Base-by-base conservation (phyloP, 2,329 filamentous ascomycete species). In the Arthrinium phaeospermum region DNA sequence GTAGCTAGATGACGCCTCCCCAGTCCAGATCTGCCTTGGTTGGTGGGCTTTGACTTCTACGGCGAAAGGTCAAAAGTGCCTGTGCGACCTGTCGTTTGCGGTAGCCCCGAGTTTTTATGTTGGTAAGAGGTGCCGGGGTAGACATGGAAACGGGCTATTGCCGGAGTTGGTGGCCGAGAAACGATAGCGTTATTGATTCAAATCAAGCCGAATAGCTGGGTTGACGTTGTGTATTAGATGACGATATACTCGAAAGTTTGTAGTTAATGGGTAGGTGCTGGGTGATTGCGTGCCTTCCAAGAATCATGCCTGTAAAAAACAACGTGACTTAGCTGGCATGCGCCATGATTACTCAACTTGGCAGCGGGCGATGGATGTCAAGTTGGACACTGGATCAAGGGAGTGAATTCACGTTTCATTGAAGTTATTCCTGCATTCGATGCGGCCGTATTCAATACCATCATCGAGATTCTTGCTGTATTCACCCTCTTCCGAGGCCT, bases 1-100 rank as follows among this genome's bases (percentile, higher is more conserved):
- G 80, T 94, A 94, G 0, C 87, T 90, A 44, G n/a, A 68, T 30
- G 67, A 74, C 22, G 76, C 73, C 10, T 79, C 69, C 5, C 88
- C 79, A 19, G 77, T 78, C 64, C 82, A 80, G 76, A 85, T 87
- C 57, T 79, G 78, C 14, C 76, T 75, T 4, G 49, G 24, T 6
- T 27, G 49, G 6, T 4, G 24, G 10, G 24, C 12, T 24, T 30
- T 8, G 51, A 8, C 51, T 19, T 13, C 30, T 30, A 0, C 13
- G 51, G 14, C 30, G 51, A 13, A 19, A 57, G 2, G 14, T 19
- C 13, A 57, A 19, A 7, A 30, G 51, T 30, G 51, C 24, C 24
- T 57, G 51, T 0, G 51, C 51, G 51, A 57, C 51, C 51, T 7
- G 13, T 3, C 51, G 51, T 57, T 57, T 57, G 51, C 51, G 51